Base-by-base conservation (phyloP, 2,329 filamentous ascomycete species). In the Cryphonectria naterciae region DNA sequence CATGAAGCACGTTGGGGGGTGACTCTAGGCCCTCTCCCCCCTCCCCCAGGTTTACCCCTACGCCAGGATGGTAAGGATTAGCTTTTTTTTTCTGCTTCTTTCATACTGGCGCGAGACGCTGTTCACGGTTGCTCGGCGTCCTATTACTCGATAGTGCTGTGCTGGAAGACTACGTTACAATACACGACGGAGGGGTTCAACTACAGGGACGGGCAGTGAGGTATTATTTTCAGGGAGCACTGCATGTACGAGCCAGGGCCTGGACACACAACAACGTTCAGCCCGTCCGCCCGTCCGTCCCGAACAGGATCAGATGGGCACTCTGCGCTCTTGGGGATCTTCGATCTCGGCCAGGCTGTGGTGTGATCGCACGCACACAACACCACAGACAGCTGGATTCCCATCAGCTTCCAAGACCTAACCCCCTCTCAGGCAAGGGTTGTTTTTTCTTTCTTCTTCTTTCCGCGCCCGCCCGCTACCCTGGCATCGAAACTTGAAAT, bases 401-500 rank as follows among this genome's bases (percentile, higher is more conserved):
- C 63, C 37, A 37, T 41, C 54, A 66, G 39, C 62, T 39, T 67
- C 65, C 43, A 49, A 1, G 46, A n/a, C 0, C 19, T 22, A n/a
- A 49, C 46, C 1, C 46, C 61, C 49, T 41, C 46, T 54, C 8
- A 8, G 32, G 58, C 25, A 17, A 58, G 25, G 25, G 15, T 32
- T 39, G 37, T 0, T 11, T 39, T 1, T 39, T 11, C 8, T 39
- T 39, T 39, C 8, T 39, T 10, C 11, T 10, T 11, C 25, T 2
- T 28, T 4, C 11, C 15, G 28, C 28, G 28, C 25, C 54, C 15
- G 25, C 13, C 54, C 54, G 28, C 54, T 7, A 2, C 0, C 11
- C 54, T 32, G 54, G 58, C 32, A 39, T 61, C 58, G 37, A 49
- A 43, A 49, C 15, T 35, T 61, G 58, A n/a, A 61, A 63, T 32